Evolutionary conservation across 345 rosid genomes (phyloP).

Genomic region (Carallia brachiata): DNA sequence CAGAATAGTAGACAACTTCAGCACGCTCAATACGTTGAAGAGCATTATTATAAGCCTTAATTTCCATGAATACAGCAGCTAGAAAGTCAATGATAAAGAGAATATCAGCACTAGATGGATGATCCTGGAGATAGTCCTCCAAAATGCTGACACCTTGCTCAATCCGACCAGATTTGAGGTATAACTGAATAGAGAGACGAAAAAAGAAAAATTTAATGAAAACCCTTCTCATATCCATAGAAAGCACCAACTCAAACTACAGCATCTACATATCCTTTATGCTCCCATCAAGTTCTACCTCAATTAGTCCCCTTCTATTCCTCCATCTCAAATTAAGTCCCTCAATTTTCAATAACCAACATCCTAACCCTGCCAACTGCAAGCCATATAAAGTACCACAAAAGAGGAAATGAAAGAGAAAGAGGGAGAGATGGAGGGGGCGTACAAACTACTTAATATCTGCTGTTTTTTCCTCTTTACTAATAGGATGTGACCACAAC

Average conservation of each 20-base stretch:
- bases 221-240: background rate
- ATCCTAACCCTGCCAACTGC: no score
- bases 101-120: constrained; percentile 55
- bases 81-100: constrained; percentile 56
- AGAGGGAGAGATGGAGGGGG: no score
- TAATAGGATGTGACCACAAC: no score
- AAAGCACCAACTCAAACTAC: background rate
- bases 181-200: constrained; percentile 48
- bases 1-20: constrained; percentile 30
- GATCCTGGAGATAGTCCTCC: constrained; percentile 58
- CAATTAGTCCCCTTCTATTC: no score
- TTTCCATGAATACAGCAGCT: constrained; percentile 65
- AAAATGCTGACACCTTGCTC: constrained; percentile 59
- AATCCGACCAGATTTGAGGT: constrained; percentile 56
- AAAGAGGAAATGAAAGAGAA: no score
- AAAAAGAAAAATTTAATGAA: background rate
- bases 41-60: constrained; percentile 61
- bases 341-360: no score
- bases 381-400: no score
- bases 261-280: no score
- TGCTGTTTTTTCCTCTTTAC: no score
- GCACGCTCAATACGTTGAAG: constrained; percentile 60
- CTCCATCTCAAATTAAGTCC: no score
- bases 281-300: no score
- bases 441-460: no score